These are phyloP conservation scores for Tephrocybe sp. DNA, from an alignment of 768 basidiomycete species.

Conservation along the genomic window DNA sequence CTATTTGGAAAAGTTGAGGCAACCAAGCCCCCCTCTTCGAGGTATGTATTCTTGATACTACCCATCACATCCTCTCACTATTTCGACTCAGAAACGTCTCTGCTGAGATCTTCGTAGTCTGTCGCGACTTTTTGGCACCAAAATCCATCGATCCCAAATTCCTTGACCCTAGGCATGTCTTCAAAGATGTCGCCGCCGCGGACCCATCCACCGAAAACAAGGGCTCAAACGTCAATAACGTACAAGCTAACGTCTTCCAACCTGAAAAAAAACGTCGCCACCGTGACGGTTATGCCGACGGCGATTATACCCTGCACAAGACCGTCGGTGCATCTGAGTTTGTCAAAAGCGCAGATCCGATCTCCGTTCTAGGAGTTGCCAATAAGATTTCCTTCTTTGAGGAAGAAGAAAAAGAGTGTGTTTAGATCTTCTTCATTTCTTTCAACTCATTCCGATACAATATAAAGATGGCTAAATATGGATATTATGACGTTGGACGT, in stretches of 20 bases:
- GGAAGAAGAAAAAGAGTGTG: conserved; percentile 84
- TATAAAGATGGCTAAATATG: conserved; percentile 67
- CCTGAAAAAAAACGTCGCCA: conserved; percentile 95
- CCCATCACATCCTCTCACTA: background rate
- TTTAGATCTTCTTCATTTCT: conserved; percentile 1
- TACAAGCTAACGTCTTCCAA: conserved; percentile 90
- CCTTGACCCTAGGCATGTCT: conserved; percentile 95
- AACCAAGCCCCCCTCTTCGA: conserved; percentile 96
- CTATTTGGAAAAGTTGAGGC: conserved; percentile 96
- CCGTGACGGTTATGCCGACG: conserved; percentile 94
- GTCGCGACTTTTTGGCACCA: conserved; percentile 91
- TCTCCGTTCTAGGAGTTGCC: conserved; percentile 72
- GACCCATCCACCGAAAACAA: conserved; percentile 44
- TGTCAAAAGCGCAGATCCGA: conserved; percentile 67
- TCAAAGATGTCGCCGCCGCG: conserved; percentile 78
- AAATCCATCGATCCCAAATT: conserved; percentile 97
- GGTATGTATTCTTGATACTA: conserved; percentile 49
- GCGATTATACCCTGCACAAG: conserved; percentile 89
- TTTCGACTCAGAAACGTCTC: conserved; percentile 80
- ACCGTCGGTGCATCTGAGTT: conserved; percentile 70
- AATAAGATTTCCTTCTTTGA: conserved; percentile 78
- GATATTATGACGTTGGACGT: conserved; percentile 79
- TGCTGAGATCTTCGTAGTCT: conserved; percentile 99
- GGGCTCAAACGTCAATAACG: conserved; percentile 61
- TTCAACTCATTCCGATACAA: conserved; percentile 7